Percentiles rank a stretch among this genome's conserved stretches.
Conservation (phyloP, 1,284 basidiomycete species). For the Abortiporus biennis region DNA sequence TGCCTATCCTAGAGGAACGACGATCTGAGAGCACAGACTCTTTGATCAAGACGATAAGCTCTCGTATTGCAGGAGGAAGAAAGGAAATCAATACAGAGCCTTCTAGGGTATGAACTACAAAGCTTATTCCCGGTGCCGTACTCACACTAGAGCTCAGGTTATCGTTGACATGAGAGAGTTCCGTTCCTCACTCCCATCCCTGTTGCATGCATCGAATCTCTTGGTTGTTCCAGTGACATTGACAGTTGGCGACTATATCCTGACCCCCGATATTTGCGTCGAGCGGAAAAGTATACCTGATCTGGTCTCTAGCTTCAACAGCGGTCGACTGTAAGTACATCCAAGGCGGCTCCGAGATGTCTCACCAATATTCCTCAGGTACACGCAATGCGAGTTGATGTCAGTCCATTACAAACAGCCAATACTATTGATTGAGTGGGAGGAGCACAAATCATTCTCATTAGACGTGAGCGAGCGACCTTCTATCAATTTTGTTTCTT, state of each 20-base stretch:
- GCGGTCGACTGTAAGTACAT: conserved; percentile 80
- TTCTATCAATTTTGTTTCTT: background rate
- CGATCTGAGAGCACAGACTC: conserved; percentile 37
- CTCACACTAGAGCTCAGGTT: conserved; percentile 46
- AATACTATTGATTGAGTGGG: conserved; percentile 96
- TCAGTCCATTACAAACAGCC: conserved; percentile 93
- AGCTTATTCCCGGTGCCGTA: background rate
- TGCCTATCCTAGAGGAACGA: conserved; percentile 81
- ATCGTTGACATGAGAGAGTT: conserved; percentile 98
- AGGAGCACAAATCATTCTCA: conserved; percentile 94
- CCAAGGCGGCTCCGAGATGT: background rate
- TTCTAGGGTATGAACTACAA: conserved; percentile 48
- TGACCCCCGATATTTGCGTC: conserved; percentile 93
- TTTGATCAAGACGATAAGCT: conserved; percentile 82
- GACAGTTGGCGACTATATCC: conserved; percentile 93
- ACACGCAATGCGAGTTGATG: conserved; percentile 97
- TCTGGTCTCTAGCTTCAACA: conserved; percentile 88
- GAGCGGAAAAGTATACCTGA: conserved; percentile 95
- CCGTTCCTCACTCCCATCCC: conserved; percentile 85
- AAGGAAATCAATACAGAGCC: conserved; percentile 62
- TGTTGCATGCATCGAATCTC: conserved; percentile 82
- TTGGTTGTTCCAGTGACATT: conserved; percentile 87
- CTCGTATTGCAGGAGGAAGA: conserved; percentile 84
- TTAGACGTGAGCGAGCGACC: conserved; percentile 66
- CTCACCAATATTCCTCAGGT: conserved; percentile 40